These are phyloP conservation scores for Solanum pinnatisectum DNA, from an alignment of 257 asterid genomes.

Conservation along the genomic window DNA sequence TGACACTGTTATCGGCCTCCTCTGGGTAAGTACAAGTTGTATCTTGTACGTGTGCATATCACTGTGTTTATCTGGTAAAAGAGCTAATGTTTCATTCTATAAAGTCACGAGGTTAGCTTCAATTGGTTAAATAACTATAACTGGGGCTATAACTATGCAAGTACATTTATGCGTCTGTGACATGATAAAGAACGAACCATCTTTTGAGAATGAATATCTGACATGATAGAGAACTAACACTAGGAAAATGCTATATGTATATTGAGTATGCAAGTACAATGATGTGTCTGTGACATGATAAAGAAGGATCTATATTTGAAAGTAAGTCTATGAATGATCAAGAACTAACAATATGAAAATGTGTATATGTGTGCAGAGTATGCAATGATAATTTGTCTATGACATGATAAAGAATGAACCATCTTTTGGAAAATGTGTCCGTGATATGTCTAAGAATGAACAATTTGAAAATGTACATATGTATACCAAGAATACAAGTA, in stretches of 20 bases:
- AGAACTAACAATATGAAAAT: not conserved
- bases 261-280: not conserved
- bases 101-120: not conserved
- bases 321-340: not conserved
- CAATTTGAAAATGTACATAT: not conserved
- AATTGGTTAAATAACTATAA: not conserved
- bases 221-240: not conserved
- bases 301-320: not conserved
- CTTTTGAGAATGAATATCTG: not conserved
- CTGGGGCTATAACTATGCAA: not conserved
- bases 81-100: not conserved
- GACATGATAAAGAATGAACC: not conserved
- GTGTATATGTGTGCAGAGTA: not conserved
- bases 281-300: not conserved
- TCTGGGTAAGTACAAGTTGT: slow-evolving; percentile 43
- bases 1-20: slow-evolving; percentile 71
- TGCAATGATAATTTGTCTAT: not conserved
- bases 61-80: not conserved
- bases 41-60: not conserved
- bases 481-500: not conserved
- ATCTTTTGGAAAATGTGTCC: not conserved
- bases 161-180: not conserved
- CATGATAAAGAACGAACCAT: not conserved
- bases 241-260: not conserved
- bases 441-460: not conserved